Evolutionary conservation across 768 basidiomycete species (phyloP), one percentile per base, ranked within the genome.

Genomic region (Pulveroboletus ravenelii): DNA sequence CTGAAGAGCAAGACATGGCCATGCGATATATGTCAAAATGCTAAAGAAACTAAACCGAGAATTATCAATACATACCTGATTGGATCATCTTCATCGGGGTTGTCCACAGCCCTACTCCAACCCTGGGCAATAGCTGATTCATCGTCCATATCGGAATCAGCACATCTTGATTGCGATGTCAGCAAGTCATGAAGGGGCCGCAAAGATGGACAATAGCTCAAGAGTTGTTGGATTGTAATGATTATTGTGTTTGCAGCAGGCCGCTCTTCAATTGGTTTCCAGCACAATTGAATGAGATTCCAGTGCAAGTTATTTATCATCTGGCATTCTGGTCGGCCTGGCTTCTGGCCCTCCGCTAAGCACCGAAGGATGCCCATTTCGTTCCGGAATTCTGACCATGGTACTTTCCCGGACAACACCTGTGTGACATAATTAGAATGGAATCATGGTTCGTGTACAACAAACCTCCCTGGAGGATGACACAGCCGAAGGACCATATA

Each of bases 401-500:
- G 54, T 10, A 37, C 20, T 36, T 44, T 43, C 1, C 59, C 56
- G 0, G 59, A 62, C 1, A 55, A 20, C 0, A 45, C 39, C 47
- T 55, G 40, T n/a, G 38, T 1, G 3, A 18, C 7, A n/a, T n/a
- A 3, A 10, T 54, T 14, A 36, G 34, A 2, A 41, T 1, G 3
- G 2, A 9, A 1, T 3, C 0, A 25, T 12, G 9, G 42, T 45
- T 72, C 64, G 15, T 13, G 12, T 8, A 1, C 5, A 69, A 35
- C 1, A 3, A 9, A 13, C 56, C 25, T 73, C 1, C 56, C 48
- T 58, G 57, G 34, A 58, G 58, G 14, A 20, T 29, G 10, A 76
- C 65, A 56, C 71, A 73, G 13, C 57, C 57, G 31, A 55, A 59
- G 17, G 57, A 55, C 18, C 59, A 58, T 10, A 58, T 35, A 12